These are phyloP conservation scores for Parietaria judaica DNA, from an alignment of 306 rosid species.

Conservation along the genomic window DNA sequence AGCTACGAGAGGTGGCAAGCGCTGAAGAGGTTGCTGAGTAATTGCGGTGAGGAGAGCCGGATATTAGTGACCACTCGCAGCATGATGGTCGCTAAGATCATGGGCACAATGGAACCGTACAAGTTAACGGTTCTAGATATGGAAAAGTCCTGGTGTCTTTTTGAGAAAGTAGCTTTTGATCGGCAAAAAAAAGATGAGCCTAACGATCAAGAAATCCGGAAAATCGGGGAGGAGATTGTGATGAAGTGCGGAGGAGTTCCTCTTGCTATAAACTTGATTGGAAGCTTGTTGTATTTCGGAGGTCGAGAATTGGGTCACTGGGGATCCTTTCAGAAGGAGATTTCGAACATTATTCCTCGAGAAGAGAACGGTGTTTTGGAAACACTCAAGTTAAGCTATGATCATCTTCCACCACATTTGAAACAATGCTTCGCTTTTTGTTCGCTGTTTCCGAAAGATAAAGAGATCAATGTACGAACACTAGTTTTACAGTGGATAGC, in stretches of 20 bases:
- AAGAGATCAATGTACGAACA: not conserved
- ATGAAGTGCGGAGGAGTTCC: not conserved
- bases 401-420: not conserved
- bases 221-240: not conserved
- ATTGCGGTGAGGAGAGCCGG: not conserved
- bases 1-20: not conserved
- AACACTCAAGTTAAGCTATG: not conserved
- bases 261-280: not conserved
- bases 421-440: not conserved
- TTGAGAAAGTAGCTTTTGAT: not conserved
- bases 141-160: not conserved
- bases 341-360: not conserved
- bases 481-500: not conserved
- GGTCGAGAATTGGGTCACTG: not conserved
- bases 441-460: not conserved
- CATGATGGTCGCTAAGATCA: not conserved
- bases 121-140: not conserved
- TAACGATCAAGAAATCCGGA: not conserved
- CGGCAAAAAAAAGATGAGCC: not conserved
- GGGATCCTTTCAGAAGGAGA: not conserved
- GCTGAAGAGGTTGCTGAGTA: not conserved
- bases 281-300: not conserved
- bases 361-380: not conserved
- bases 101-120: not conserved
- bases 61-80: not conserved